Percentiles rank a stretch among this genome's conserved stretches.
These are phyloP conservation scores for Saturnispora serradocipensis DNA, from an alignment of 805 yeast genomes.

Conservation along the genomic window DNA sequence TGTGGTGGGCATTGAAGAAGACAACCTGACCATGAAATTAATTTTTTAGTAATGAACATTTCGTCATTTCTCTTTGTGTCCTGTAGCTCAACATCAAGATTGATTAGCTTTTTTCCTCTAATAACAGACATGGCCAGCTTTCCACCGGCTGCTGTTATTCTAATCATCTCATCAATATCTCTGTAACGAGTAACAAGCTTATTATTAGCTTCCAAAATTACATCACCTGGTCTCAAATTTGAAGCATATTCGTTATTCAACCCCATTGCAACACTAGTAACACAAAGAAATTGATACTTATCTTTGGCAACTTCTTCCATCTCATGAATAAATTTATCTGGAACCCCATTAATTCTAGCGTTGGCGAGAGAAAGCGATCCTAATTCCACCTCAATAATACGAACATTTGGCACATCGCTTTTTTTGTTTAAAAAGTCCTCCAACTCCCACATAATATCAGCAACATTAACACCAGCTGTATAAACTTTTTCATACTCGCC, in stretches of 20 bases:
- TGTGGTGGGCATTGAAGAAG: slow-evolving; percentile 84
- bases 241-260: slow-evolving; percentile 22
- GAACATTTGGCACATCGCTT: slow-evolving; percentile 42
- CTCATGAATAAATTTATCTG: slow-evolving; percentile 68
- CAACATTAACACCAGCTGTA: slow-evolving; percentile 69
- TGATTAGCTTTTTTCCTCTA: slow-evolving; percentile 58
- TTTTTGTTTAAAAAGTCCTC: slow-evolving; percentile 36
- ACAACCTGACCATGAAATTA: slow-evolving; percentile 79
- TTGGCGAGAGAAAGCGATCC: slow-evolving; percentile 56
- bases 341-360: slow-evolving; percentile 81
- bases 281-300: slow-evolving; percentile 64
- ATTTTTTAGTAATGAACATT: slow-evolving; percentile 46
- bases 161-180: slow-evolving; percentile 45
- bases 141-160: slow-evolving; percentile 9
- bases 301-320: slow-evolving; percentile 48
- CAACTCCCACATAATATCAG: slow-evolving; percentile 52
- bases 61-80: slow-evolving; percentile 35
- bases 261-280: slow-evolving; percentile 45
- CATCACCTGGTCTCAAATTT: slow-evolving; percentile 56
- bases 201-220: slow-evolving; percentile 62
- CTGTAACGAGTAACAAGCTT: slow-evolving; percentile 54
- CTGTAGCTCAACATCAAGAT: slow-evolving; percentile 55
- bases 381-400: slow-evolving; percentile 75
- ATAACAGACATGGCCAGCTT: slow-evolving; percentile 52
- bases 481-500: slow-evolving; percentile 68